phyloP scores from a whole-genome alignment of 1,284 basidiomycete genomes.

The Leccinum fallax region DNA sequence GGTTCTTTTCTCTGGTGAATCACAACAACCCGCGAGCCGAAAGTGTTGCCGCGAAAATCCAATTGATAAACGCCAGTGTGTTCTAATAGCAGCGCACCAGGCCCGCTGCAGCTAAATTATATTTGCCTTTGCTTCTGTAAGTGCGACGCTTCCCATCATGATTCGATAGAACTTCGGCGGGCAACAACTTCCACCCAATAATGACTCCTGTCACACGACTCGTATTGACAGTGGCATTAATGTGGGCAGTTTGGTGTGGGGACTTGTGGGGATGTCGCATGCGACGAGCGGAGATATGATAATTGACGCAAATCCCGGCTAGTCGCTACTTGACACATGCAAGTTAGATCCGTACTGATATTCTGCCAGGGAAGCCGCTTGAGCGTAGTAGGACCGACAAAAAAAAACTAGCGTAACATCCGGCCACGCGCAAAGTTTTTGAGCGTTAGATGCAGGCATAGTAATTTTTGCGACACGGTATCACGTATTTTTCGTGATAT shows the following conservation, averaged over 20 bases:
- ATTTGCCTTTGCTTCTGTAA: not conserved
- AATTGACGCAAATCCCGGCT: not conserved
- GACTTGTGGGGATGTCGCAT: not conserved
- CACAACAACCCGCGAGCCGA: not conserved
- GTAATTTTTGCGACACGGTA: not conserved
- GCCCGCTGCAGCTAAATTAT: not conserved
- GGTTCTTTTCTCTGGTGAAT: not conserved
- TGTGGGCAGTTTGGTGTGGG: not conserved
- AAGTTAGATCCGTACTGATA: not conserved
- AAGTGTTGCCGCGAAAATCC: not conserved
- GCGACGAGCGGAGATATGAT: not conserved
- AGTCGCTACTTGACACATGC: not conserved
- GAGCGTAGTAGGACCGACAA: not conserved
- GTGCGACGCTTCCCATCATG: not conserved
- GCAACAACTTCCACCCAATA: not conserved
- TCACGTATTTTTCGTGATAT: not conserved
- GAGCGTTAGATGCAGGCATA: constrained; percentile 1
- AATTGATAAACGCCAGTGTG: not conserved
- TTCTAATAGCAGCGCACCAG: not conserved
- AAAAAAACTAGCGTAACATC: not conserved
- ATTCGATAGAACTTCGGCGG: not conserved
- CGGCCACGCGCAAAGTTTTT: not conserved
- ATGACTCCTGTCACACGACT: not conserved
- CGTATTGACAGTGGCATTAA: not conserved
- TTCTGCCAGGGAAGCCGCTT: not conserved